Evolutionary conservation across 2,329 filamentous ascomycete species (phyloP), one percentile per base, ranked within the genome.

Genomic region (Claviceps africana): DNA sequence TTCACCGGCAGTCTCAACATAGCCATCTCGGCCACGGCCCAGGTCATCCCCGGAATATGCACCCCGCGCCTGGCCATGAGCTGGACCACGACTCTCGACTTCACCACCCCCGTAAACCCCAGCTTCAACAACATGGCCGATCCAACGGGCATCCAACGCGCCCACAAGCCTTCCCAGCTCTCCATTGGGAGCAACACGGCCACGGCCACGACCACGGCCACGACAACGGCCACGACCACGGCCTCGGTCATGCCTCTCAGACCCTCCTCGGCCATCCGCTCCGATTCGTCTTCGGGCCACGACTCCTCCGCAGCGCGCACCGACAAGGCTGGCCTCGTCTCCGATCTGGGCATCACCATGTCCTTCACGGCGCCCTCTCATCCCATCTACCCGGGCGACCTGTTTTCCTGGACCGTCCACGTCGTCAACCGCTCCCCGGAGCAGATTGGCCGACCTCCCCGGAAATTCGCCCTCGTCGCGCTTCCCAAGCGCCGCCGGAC

Each of bases 341-440:
- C 76, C 3, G 77, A 84, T 54, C 78, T 86, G 49, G 85, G 85
- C 54, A 78, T 91, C 53, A 87, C 83, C 37, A 81, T 91, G 69
- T 88, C 84, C 42, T 83, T 93, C 61, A 78, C 77, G 6, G 81
- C 78, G 0, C 84, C 85, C 35, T 55, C 66, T 13, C 61, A 67
- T 22, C 72, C 75, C 51, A 72, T 87, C 25, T 73, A 72, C 53
- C 76, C 81, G 0, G 84, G 84, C 39, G 75, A 86, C 46, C 72
- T 81, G 48, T 89, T 93, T 64, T 71, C 72, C 42, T 88, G 87
- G 82, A 77, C 76, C 35, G 75, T 90, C 17, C 85, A 88, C 61
- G 81, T 90, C 39, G 83, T 88, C 57, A 93, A 91, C 65, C 79
- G 83, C 48, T 80, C 78, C 47, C 69, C 71, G 42, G 75, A 70